These are phyloP conservation scores for Tympanopsis confertula DNA, from an alignment of 2,329 filamentous ascomycete genomes.

Conservation along the genomic window DNA sequence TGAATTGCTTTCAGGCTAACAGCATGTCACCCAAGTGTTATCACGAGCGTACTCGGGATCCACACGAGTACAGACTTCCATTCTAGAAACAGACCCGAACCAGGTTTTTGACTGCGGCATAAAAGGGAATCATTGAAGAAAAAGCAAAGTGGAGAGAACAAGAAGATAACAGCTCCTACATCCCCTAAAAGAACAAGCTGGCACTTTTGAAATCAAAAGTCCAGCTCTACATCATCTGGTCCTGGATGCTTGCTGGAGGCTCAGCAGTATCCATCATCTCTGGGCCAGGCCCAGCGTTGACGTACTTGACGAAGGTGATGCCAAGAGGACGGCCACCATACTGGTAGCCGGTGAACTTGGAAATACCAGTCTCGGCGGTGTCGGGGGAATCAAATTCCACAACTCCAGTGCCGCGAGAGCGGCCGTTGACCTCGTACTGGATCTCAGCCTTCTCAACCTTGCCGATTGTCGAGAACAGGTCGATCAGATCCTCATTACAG, in stretches of 20 bases:
- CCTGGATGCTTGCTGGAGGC: constrained; percentile 59
- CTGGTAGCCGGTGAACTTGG: constrained; percentile 95
- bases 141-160: too few species aligned
- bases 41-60: too few species aligned
- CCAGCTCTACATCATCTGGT: constrained; percentile 99
- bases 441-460: constrained; percentile 99
- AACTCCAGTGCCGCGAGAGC: constrained; percentile 90
- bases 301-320: constrained; percentile 86
- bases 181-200: too few species aligned
- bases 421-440: constrained; percentile 92
- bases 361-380: constrained; percentile 84
- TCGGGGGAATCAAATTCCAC: constrained; percentile 77
- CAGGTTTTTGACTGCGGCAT: too few species aligned
- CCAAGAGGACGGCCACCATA: constrained; percentile 92
- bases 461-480: constrained; percentile 94
- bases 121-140: too few species aligned
- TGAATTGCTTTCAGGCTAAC: too few species aligned
- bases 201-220: too few species aligned
- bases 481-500: constrained; percentile 92
- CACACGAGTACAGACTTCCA: too few species aligned
- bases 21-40: too few species aligned
- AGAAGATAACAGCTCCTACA: too few species aligned
- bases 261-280: constrained; percentile 74
- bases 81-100: too few species aligned
- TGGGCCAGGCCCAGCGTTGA: constrained; percentile 49